Evolutionary conservation across 495 filamentous ascomycete genomes (phyloP), one percentile per base, ranked within the genome.

Genomic region (Penicillium desertorum): DNA sequence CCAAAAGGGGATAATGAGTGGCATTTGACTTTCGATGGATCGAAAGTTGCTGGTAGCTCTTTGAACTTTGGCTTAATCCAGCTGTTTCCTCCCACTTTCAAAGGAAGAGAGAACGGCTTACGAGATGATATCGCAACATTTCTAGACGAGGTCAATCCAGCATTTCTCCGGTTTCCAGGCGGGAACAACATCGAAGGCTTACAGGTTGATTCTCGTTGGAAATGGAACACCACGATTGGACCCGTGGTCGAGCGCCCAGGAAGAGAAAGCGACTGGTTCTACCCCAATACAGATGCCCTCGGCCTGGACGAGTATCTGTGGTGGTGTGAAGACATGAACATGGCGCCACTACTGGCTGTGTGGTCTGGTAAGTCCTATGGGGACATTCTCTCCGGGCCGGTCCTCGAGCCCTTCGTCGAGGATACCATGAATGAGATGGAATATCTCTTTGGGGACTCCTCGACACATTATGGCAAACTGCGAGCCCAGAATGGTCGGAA

Each of bases 171-270:
- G 6, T 81, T 87, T 42, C 86, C 86, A 0, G 86, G 86, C 25
- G 87, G 87, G 1, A 89, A 89, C 62, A 88, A 86, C 64, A 67
- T 88, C 22, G 71, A 74, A 49, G 71, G 71, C 1, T 45, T 74
- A 4, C 6, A 70, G 23, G 56, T 74, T 45, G 63, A 69, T 12
- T 65, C 71, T 43, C 76, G 78, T 59, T 90, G 86, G 85, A 79
- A 83, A 43, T 90, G 87, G 87, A 85, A 87, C 62, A 73, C 82
- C 53, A 87, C 85, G 2, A 80, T 90, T 46, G 87, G 87, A 0
- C 80, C 83, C 0, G 71, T 88, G 3, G 83, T 80, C 29, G 70
- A 87, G 45, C 77, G 87, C 9, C 83, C 85, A 0, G 86, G 86
- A 32, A 75, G 83, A 56, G 68, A 80, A 16, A 85, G 81, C 27